phyloP scores from a whole-genome alignment of 306 rosid genomes.

The Cicer arietinum region DNA sequence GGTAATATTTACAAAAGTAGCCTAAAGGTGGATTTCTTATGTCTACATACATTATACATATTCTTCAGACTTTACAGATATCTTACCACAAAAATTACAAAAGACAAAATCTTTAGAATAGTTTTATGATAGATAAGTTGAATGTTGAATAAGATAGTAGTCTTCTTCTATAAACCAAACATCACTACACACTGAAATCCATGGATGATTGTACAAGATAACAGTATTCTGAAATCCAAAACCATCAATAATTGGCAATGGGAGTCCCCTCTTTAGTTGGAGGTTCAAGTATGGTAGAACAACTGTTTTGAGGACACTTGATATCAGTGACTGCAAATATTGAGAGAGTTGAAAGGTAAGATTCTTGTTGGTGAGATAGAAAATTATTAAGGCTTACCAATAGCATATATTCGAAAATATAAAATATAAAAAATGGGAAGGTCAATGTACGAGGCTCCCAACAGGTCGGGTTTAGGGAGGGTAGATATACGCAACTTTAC shows the following conservation, averaged over 20 bases:
- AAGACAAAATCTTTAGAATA: not conserved
- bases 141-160: slow-evolving; percentile 36
- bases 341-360: slow-evolving; percentile 20
- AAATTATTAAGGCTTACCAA: slow-evolving; percentile 19
- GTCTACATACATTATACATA: not conserved
- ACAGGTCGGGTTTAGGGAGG: not conserved
- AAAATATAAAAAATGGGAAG: not conserved
- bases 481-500: not conserved
- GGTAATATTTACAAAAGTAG: not conserved
- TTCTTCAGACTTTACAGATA: slow-evolving; percentile 6
- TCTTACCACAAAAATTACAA: slow-evolving; percentile 17
- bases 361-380: not conserved
- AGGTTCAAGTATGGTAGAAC: slow-evolving; percentile 63
- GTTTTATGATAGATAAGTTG: slow-evolving; percentile 33
- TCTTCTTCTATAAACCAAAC: slow-evolving; percentile 44
- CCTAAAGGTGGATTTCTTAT: not conserved
- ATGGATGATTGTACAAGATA: slow-evolving; percentile 54
- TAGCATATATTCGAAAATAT: not conserved
- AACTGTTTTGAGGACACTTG: slow-evolving; percentile 55
- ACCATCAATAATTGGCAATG: slow-evolving; percentile 65
- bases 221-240: slow-evolving; percentile 59
- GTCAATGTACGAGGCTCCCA: not conserved
- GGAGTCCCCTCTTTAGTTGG: slow-evolving; percentile 59
- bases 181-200: slow-evolving; percentile 64
- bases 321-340: slow-evolving; percentile 63